A percentile compares a stretch with the other conserved stretches of the same genome.
Conservation (phyloP, 371 early-diverging fungal species). For the Mortierella sp. region DNA sequence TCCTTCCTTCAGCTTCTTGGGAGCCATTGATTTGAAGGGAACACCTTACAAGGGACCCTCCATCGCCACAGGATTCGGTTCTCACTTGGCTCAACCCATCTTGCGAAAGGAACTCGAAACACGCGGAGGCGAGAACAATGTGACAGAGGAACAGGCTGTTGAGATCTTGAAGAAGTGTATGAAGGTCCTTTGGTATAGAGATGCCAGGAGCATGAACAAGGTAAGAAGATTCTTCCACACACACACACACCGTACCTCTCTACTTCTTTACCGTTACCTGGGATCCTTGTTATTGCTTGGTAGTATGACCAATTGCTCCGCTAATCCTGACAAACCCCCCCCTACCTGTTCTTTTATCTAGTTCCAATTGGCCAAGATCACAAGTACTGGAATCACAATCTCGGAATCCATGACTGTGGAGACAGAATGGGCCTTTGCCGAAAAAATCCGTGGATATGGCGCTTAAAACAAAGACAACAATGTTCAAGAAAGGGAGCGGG, state of each 20-base stretch:
- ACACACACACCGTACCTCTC: background rate
- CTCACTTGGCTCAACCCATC: constrained; percentile 95
- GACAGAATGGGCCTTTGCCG: constrained; percentile 97
- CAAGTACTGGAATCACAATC: constrained; percentile 82
- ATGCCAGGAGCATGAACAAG: constrained; percentile 95
- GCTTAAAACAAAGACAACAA: constrained; percentile 57
- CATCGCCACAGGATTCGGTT: constrained; percentile 98
- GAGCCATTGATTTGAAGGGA: constrained; percentile 96
- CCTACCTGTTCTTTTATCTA: constrained; percentile 40
- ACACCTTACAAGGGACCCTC: constrained; percentile 93
- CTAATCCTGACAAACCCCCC: background rate
- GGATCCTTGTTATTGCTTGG: too few species aligned
- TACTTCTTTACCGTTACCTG: constrained; percentile 9
- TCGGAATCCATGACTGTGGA: constrained; percentile 88
- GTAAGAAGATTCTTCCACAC: constrained; percentile 54
- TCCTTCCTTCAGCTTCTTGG: constrained; percentile 79
- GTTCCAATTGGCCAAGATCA: constrained; percentile 94
- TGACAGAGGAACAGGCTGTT: constrained; percentile 94
- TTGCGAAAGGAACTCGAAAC: constrained; percentile 93
- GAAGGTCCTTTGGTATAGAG: constrained; percentile 97
- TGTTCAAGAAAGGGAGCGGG: too few species aligned
- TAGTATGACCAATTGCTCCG: too few species aligned
- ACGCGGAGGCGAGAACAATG: constrained; percentile 81
- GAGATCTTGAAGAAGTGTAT: constrained; percentile 91
- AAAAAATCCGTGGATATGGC: constrained; percentile 90